Evolutionary conservation across 2,329 filamentous ascomycete species (phyloP).

Genomic region (Curvularia sp.): DNA sequence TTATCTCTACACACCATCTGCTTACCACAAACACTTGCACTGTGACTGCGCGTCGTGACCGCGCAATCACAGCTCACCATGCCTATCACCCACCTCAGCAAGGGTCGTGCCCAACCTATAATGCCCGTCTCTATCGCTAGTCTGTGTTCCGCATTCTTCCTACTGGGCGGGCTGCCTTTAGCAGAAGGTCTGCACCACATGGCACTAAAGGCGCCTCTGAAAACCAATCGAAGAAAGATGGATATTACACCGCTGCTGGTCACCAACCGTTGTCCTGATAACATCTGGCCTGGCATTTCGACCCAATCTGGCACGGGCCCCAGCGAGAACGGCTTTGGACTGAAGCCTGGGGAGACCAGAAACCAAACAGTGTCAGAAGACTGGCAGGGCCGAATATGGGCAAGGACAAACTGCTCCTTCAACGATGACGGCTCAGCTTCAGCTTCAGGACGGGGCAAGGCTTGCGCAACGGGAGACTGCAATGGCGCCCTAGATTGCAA

Average conservation of each 20-base stretch:
- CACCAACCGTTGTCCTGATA: slow-evolving; percentile 74
- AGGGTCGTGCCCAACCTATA: slow-evolving; percentile 14
- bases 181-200: slow-evolving; percentile 46
- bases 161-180: slow-evolving; percentile 32
- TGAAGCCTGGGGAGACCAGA: slow-evolving; percentile 64
- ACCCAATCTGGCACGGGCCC: slow-evolving; percentile 76
- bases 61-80: slow-evolving; percentile 30
- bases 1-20: slow-evolving; percentile 20
- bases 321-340: slow-evolving; percentile 71
- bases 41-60: slow-evolving; percentile 21
- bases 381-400: slow-evolving; percentile 86
- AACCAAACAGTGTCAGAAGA: slow-evolving; percentile 72
- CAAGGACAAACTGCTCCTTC: slow-evolving; percentile 82
- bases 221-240: slow-evolving; percentile 41
- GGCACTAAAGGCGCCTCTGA: slow-evolving; percentile 39
- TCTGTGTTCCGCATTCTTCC: slow-evolving; percentile 34
- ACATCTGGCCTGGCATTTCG: slow-evolving; percentile 77
- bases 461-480: slow-evolving; percentile 80
- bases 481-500: slow-evolving; percentile 72
- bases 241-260: slow-evolving; percentile 65
- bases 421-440: slow-evolving; percentile 67
- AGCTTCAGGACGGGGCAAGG: slow-evolving; percentile 57
- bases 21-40: slow-evolving; percentile 11
- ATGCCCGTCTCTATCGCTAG: slow-evolving; percentile 22
- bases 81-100: slow-evolving; percentile 20